Evolutionary conservation across 495 filamentous ascomycete genomes (phyloP).

Genomic region (Hypoxylon perforatum): DNA sequence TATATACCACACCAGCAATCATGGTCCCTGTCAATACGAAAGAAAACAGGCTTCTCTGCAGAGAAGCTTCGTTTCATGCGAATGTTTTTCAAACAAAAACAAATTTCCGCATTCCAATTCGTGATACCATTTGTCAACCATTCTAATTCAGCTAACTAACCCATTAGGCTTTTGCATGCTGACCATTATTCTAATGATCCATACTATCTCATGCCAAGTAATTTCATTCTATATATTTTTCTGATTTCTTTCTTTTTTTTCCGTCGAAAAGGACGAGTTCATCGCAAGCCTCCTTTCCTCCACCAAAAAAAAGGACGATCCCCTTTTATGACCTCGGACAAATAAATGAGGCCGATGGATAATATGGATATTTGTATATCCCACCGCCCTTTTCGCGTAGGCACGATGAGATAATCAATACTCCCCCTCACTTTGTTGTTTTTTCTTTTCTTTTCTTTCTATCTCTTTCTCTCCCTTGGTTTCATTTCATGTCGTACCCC

Average conservation of each 20-base stretch:
- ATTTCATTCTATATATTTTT: not conserved
- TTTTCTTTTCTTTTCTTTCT: not conserved
- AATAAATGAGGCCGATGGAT: conserved; percentile 1
- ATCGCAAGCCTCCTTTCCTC: not conserved
- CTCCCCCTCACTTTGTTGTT: not conserved
- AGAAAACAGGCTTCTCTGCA: not conserved
- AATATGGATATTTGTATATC: not conserved
- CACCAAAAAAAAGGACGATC: not conserved
- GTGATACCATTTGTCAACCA: not conserved
- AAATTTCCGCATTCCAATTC: no score
- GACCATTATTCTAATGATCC: not conserved
- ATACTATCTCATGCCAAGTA: not conserved
- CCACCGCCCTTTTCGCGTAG: not conserved
- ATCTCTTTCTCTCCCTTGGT: not conserved
- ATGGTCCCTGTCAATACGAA: conserved; percentile 25
- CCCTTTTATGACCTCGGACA: not conserved
- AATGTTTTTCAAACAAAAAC: no score
- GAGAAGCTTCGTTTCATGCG: conserved; percentile 1
- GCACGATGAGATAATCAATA: not conserved
- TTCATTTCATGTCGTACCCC: conserved; percentile 2
- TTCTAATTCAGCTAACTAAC: not conserved
- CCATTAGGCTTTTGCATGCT: not conserved
- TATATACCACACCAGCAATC: conserved; percentile 24
- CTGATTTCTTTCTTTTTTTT: not conserved
- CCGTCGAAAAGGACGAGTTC: not conserved